Evolutionary conservation across 2,329 filamentous ascomycete genomes (phyloP), one percentile per base, ranked within the genome.

Genomic region (Aspergillus arachidicola): DNA sequence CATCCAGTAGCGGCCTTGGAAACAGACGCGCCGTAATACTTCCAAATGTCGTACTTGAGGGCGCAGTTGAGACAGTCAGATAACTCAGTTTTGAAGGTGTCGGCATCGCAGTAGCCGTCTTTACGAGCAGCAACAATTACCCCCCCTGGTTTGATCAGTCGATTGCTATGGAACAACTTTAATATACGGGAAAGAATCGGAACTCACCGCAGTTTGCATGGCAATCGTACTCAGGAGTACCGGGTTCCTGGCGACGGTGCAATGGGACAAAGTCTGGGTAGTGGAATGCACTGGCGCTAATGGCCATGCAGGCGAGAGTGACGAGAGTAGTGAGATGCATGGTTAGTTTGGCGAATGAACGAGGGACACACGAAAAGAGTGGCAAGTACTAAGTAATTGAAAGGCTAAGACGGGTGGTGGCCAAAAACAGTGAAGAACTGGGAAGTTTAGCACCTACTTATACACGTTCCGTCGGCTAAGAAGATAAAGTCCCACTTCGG

Each of bases 11-110:
- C 81, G 26, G 78, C 80, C 1, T 67, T 67, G 21, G 67, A 64
- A 23, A 84, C 76, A 11, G 75, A 72, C 21, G 67, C 61, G 19
- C 80, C 78, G 57, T 84, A 84, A 64, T 78, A 75, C 50, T 76
- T 67, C 81, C 81, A 83, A 66, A 84, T 81, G 34, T 82, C 71
- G 58, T 76, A 78, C 23, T 76, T 69, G 36, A 77, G 64, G 48
- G 81, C 81, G 62, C 82, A 84, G 54, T 79, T 71, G 32, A 84
- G 75, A 66, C 75, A 77, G 6, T 61, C 71, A 14, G 66, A 62
- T n/a, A 77, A 67, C 19, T 70, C 60, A 4, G 69, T 65, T 10
- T 65, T 73, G 66, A 70, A 73, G n/a, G 69, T 73, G 43, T 30
- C 50, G 1, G 73, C 62, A 50, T 69, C 68, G 64, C 73, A 77